Percentiles rank a stretch among this genome's conserved stretches.
Conservation (phyloP, 2,329 filamentous ascomycete species). For the Fusarium sp. region DNA sequence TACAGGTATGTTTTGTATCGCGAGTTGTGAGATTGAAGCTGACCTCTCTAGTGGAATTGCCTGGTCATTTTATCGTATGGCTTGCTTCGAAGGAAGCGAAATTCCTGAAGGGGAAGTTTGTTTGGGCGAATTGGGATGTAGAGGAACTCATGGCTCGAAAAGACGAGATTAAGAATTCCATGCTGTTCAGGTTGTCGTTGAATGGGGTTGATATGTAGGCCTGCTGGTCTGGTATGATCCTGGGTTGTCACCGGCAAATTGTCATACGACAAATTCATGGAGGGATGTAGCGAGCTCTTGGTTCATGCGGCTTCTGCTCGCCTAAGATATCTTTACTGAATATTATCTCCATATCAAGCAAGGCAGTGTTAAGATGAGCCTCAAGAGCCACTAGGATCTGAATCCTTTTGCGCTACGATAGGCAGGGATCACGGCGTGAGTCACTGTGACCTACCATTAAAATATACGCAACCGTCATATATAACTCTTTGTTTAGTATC, state of each 20-base stretch:
- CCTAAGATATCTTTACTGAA: not conserved
- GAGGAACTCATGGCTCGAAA: not conserved
- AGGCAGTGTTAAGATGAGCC: too few species aligned
- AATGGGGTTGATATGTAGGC: not conserved
- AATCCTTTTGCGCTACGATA: too few species aligned
- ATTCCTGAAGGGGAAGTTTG: not conserved
- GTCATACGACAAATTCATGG: not conserved
- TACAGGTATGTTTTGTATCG: not conserved
- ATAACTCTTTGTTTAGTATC: too few species aligned
- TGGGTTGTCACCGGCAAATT: too few species aligned
- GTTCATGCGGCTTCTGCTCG: too few species aligned
- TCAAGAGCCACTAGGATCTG: too few species aligned
- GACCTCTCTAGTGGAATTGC: not conserved
- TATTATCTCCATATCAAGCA: not conserved
- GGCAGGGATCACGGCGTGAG: too few species aligned
- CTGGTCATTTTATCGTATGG: slow-evolving; percentile 25
- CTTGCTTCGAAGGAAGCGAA: not conserved
- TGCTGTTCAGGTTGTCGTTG: not conserved
- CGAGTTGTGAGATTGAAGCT: accelerated
- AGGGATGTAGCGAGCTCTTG: too few species aligned
- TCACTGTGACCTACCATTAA: too few species aligned
- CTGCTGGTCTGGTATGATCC: not conserved
- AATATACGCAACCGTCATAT: too few species aligned
- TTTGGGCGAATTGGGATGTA: slow-evolving; percentile 1
- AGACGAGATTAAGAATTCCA: not conserved